Base-by-base conservation (phyloP, 768 basidiomycete genomes). In the Mycena sanguinolenta region DNA sequence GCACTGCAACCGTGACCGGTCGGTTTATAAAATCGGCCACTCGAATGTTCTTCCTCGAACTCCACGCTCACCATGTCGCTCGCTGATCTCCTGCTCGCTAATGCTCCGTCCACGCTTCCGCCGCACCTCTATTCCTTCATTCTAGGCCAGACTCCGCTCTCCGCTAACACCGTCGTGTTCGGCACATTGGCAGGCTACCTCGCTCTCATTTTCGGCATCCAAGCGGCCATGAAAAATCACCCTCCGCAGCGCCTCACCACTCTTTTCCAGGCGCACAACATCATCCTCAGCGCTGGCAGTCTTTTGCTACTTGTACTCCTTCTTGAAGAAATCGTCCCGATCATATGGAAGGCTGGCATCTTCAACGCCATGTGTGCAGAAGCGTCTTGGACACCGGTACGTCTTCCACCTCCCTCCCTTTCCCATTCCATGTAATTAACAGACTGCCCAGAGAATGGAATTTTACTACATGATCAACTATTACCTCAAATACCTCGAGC, bases 401-500 rank as follows among this genome's bases (percentile, higher is more conserved):
- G 93, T 88, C 19, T 52, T 62, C 46, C 46, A 50, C 58, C 28
- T 59, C 52, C 60, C 52, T 63, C 28, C n/a, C n/a, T n/a, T n/a
- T n/a, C n/a, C 52, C 68, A 55, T 58, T 46, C 73, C 39, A 57
- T 58, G 61, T 36, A 70, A 62, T 21, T 39, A 57, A 54, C 59
- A 36, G 65, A 54, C 34, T 32, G 61, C 53, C 12, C 77, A 98
- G 96, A 89, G 88, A 79, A 86, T 98, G 80, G 94, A 98, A 84
- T 92, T 96, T 77, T 98, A 95, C 85, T 99, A 99, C 85, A 96
- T 99, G 87, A 87, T 98, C 86, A 99, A 99, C 86, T 99, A 99
- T 84, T 96, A 92, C 83, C 95, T 98, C 90, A 98, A 98, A 81
- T 99, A 98, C 81, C 84, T 98, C 73, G 98, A 99, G 83, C 90